A percentile compares a stretch with the other conserved stretches of the same genome.
Evolutionary conservation across 2,329 filamentous ascomycete species (phyloP).

Genomic region (Ascochyta viciae-villosae): DNA sequence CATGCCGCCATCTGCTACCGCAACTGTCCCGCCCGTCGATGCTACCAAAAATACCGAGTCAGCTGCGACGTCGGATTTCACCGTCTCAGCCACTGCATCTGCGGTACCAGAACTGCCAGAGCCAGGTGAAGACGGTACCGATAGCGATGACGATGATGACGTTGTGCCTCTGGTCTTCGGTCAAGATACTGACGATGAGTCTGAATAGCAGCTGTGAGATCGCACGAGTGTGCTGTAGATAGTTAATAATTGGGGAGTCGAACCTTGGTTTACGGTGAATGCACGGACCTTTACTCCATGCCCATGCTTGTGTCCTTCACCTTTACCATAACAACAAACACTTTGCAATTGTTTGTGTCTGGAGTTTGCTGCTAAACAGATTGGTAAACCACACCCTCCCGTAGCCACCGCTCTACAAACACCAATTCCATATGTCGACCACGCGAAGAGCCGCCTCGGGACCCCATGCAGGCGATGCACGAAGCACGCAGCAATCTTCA

Average conservation of each 20-base stretch:
- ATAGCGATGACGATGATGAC: slow-evolving; percentile 35
- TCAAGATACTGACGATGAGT: slow-evolving; percentile 47
- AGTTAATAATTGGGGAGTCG: not conserved
- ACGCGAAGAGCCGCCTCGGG: not conserved
- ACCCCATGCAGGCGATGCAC: too few species aligned
- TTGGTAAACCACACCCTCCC: not conserved
- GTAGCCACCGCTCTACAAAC: too few species aligned
- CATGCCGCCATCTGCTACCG: slow-evolving; percentile 9
- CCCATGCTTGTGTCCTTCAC: not conserved
- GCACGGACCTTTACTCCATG: not conserved
- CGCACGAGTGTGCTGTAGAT: not conserved
- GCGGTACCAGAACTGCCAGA: slow-evolving; percentile 24
- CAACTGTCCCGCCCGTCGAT: not conserved
- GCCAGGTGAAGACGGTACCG: slow-evolving; percentile 20
- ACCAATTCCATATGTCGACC: too few species aligned
- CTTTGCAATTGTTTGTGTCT: not conserved
- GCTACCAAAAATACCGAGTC: not conserved
- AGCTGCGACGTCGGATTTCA: slow-evolving; percentile 25
- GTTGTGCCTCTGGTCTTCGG: slow-evolving; percentile 44
- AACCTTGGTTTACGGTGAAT: slow-evolving; percentile 4
- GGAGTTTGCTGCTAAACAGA: not conserved
- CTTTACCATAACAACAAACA: not conserved
- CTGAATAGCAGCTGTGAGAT: slow-evolving; percentile 22
- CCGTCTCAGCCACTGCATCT: slow-evolving; percentile 26
- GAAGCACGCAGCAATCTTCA: not conserved